phyloP scores from a whole-genome alignment of 2,329 filamentous ascomycete genomes.

The Huntiella bhutanensis region DNA sequence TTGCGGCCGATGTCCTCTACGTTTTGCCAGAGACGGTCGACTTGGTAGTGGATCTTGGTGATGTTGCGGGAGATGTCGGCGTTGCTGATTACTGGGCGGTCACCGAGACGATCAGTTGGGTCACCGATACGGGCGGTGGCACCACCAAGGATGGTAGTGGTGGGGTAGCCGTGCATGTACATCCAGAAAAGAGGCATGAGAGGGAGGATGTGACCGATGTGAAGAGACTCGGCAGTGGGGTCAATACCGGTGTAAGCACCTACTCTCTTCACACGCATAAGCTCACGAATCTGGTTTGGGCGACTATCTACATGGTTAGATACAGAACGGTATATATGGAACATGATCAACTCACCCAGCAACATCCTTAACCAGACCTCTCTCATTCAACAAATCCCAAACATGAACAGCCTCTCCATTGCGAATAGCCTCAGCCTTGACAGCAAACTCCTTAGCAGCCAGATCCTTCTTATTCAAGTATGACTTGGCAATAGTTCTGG shows the following conservation, averaged over 20 bases:
- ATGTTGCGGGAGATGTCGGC: slow-evolving; percentile 42
- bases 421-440: slow-evolving; percentile 27
- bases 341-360: slow-evolving; percentile 41
- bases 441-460: slow-evolving; percentile 29
- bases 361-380: slow-evolving; percentile 55
- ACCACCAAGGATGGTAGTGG: slow-evolving; percentile 50
- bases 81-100: slow-evolving; percentile 33
- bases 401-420: slow-evolving; percentile 32
- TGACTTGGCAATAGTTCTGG: slow-evolving; percentile 23
- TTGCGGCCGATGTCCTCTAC: slow-evolving; percentile 46
- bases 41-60: slow-evolving; percentile 47
- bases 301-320: slow-evolving; percentile 18
- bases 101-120: slow-evolving; percentile 49
- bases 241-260: slow-evolving; percentile 68
- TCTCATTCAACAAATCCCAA: slow-evolving; percentile 47
- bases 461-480: slow-evolving; percentile 25
- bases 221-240: slow-evolving; percentile 60
- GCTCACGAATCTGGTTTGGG: slow-evolving; percentile 35
- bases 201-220: slow-evolving; percentile 63
- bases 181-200: slow-evolving; percentile 75
- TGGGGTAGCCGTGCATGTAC: slow-evolving; percentile 54
- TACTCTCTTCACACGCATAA: slow-evolving; percentile 46
- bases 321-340: neutral
- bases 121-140: slow-evolving; percentile 65
- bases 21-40: slow-evolving; percentile 55